A percentile compares a stretch with the other conserved stretches of the same genome.
Evolutionary conservation across 2,329 filamentous ascomycete species (phyloP).

Genomic region (Fusarium phyllophilum): DNA sequence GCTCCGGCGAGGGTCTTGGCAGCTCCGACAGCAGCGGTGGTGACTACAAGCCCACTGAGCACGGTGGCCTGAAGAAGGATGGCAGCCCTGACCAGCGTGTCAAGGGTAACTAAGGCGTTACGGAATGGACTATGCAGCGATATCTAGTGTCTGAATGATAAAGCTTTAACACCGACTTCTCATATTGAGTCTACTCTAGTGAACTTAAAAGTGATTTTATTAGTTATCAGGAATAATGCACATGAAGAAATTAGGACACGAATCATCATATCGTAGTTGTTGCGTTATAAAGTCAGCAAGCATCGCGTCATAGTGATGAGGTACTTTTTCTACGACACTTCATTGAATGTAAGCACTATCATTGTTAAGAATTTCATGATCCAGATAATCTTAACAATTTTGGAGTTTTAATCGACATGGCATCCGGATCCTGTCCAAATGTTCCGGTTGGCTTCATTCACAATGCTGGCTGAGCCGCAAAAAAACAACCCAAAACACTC

Average conservation of each 20-base stretch:
- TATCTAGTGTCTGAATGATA: background rate
- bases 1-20: background rate
- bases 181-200: fast-evolving
- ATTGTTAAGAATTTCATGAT: fast-evolving
- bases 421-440: background rate
- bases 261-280: no score
- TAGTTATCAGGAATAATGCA: no score
- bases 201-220: no score
- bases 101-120: constrained; percentile 17
- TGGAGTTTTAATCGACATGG: background rate
- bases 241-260: no score
- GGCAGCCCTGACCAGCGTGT: constrained; percentile 24
- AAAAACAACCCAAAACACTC: background rate
- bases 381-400: no score
- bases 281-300: no score
- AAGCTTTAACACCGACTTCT: background rate
- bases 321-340: fast-evolving
- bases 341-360: background rate
- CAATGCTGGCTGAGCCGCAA: background rate
- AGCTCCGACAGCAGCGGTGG: constrained; percentile 5
- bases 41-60: constrained; percentile 31
- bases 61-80: constrained; percentile 25
- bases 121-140: background rate
- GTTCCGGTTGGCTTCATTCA: background rate
- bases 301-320: background rate